Base-by-base conservation (phyloP, 441 rosid species). In the Euphorbia schlechtendalii region DNA sequence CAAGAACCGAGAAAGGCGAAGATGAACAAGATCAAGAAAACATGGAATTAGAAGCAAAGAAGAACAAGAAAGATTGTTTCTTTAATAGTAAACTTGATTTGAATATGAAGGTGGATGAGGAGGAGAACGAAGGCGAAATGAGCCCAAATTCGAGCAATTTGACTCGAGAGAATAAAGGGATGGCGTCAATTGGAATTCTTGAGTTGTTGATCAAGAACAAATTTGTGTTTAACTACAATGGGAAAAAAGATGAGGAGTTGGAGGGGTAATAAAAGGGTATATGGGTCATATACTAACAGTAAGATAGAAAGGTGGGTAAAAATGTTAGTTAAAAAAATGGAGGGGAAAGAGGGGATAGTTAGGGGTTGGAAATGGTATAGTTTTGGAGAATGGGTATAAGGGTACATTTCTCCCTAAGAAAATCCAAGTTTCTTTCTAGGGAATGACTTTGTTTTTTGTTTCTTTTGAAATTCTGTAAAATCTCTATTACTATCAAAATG, bases 281-380 rank as follows among this genome's bases (percentile, higher is more conserved):
- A 66, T 61, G 73, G 83, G 18, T 73, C 34, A 57, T 81, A 79
- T 65, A 64, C 73, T 21, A 76, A 77, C 69, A 79, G 80, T 46
- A 74, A 77, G 81, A 78, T 90, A 76, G 95, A 78, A 58, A 80
- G 81, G 61, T 90, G 97, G 97, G 71, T 90, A 36, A 82, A 82
- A 77, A 84, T 81, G 66, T 78, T 85, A 49, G 84, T 88, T 56
- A 78, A 84, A 73, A 77, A 77, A 74, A 52, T 53, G 81, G 89
- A 24, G 86, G 86, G 70, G 70, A 75, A 57, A 72, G 90, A 12
- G n/a, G 49, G 51, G 18, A 17, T 15, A 17, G 20, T 4, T 38
- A 38, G 11, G 34, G 4, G 3, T 6, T 32, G 34, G 34, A 32
- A 32, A 32, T 32, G 34, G 34, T 32, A 32, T 32, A 32, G 34